Evolutionary conservation across 177 flowering plant genomes (phyloP).

Genomic region (Vitis hybrid): DNA sequence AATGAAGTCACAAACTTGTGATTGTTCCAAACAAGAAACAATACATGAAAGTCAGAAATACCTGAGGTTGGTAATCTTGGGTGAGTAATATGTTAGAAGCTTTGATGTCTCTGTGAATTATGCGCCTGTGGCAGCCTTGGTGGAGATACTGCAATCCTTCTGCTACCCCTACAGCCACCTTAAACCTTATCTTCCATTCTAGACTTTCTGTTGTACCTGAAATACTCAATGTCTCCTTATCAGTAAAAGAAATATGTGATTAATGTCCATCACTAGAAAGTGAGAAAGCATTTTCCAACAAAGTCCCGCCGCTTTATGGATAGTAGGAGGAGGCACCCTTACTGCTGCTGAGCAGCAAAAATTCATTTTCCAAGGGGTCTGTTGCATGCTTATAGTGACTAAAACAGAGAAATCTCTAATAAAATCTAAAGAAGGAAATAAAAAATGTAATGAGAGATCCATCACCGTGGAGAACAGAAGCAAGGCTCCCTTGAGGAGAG

Average conservation of each 20-base stretch:
- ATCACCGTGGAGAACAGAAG: slow-evolving; percentile 75
- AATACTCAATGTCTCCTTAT: slow-evolving; percentile 14
- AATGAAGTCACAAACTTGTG: neutral
- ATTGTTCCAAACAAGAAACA: neutral
- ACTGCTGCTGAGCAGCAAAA: too few relatives aligned
- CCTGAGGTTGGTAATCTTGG: slow-evolving; percentile 78
- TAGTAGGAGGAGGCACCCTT: too few relatives aligned
- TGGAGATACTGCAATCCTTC: slow-evolving; percentile 87
- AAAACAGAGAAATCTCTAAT: neutral
- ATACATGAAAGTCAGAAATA: slow-evolving; percentile 10
- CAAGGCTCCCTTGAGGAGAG: slow-evolving; percentile 80
- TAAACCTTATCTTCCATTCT: slow-evolving; percentile 71
- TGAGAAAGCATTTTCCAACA: too few relatives aligned
- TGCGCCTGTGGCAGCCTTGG: slow-evolving; percentile 73
- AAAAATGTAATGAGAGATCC: neutral
- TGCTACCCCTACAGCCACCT: slow-evolving; percentile 80
- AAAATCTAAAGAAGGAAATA: neutral
- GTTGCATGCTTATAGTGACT: too few relatives aligned
- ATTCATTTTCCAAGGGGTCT: too few relatives aligned
- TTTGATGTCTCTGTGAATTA: slow-evolving; percentile 95
- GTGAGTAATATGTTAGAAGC: slow-evolving; percentile 89
- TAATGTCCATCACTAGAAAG: too few relatives aligned
- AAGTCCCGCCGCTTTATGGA: too few relatives aligned
- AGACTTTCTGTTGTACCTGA: slow-evolving; percentile 49
- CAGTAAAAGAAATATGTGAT: slow-evolving; percentile 5